Base-by-base conservation (phyloP, 805 yeast genomes). In the Jamesozyma gamospora region DNA sequence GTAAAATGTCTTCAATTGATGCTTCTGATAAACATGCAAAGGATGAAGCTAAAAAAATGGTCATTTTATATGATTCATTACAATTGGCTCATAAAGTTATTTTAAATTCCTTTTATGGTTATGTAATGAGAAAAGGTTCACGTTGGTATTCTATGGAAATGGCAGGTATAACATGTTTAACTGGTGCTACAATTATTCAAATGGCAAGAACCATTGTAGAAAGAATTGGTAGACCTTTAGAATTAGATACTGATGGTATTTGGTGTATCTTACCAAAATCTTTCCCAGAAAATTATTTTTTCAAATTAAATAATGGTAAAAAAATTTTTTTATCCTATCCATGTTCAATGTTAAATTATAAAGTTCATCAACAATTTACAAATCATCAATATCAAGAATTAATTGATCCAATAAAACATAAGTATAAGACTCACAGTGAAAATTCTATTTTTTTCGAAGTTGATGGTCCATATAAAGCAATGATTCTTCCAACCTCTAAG, bases 141-240 rank as follows among this genome's bases (percentile, higher is more conserved):
- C 72, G 99, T 44, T 92, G 99, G 99, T 92, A 88, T 54, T 92
- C 98, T 0, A 87, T 92, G 92, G 98, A 92, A 61, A 92, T 94
- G 98, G 99, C 98, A 0, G 99, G 99, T 46, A 92, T 92, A 15
- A 92, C 99, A 0, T 94, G 98, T 71, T 70, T 88, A 36, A 92
- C 98, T 0, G 99, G 99, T 39, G 96, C 98, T 0, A 86, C 95
- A 0, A 92, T 92, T 51, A 92, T 92, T 67, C 97, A 94, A 63
- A 83, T 90, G 92, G 99, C 99, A 0, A 71, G 97, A 45, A 66
- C 82, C 1, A 65, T 92, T 43, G 96, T 92, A 12, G 97, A 90
- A 58, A 68, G 96, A 52, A 65, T 94, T 4, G 99, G 99, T 1
- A 71, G 97, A 50, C 98, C 98, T 0, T 66, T 92, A 44, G 99